Base-by-base conservation (phyloP, 352 stramenopile species). In the Globisporangium apiculatum region DNA sequence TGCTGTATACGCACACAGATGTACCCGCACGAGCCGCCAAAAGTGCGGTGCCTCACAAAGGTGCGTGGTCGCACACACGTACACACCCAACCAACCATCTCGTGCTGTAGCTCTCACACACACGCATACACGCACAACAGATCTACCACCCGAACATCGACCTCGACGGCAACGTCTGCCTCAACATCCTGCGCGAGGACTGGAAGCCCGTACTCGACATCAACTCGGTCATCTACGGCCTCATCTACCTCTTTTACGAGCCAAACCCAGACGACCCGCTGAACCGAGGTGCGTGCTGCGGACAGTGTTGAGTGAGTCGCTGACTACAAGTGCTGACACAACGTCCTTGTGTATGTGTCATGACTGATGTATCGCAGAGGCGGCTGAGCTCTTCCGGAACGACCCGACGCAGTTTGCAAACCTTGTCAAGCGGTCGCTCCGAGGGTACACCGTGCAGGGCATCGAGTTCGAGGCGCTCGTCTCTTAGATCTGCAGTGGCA, bases 231-330 rank as follows among this genome's bases (percentile, higher is more conserved):
- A 99, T 99, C 73, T 99, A 99, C 76, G 95, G 97, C 50, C 75
- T 99, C 48, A 99, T 99, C 79, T 99, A 99, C 72, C 77, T 99
- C 48, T 99, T 99, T 78, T 99, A 99, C 75, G 97, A 99, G 70
- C 97, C 97, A 42, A 99, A 99, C 79, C 95, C 96, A 35, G 96
- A 99, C 71, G 97, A 99, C 69, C 97, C 97, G 31, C 83, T 99
- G 50, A 99, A 99, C 84, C 75, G 84, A 79, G 83, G 78, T 85
- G 63, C 42, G 71, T 62, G n/a, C 50, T 42, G 15, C 12, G 3
- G 24, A 31, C 24, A 31, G 24, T 3, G 24, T 31, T 31, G 24
- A 31, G 24, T 31, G 1, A 31, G 24, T 31, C 24, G 24, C 24
- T 55, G 68, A n/a, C n/a, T n/a, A n/a, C 1, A 37, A 43, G 18